These are phyloP conservation scores for Asterophora lycoperdoides DNA, from an alignment of 768 basidiomycete genomes.

Conservation along the genomic window DNA sequence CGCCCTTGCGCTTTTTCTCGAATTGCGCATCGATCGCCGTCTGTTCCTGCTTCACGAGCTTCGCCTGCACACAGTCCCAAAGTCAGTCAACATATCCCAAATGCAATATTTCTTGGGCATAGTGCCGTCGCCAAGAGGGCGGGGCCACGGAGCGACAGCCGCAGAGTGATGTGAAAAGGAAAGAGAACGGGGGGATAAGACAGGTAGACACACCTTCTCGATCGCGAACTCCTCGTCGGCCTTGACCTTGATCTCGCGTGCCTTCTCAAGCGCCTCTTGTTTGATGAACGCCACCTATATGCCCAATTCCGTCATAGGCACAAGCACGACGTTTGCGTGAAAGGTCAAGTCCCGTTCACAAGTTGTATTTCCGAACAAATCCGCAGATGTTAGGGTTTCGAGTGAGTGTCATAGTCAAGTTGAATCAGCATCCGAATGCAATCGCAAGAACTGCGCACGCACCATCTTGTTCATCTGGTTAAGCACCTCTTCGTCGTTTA, in stretches of 20 bases:
- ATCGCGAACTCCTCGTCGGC: conserved; percentile 99
- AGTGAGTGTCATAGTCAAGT: not conserved
- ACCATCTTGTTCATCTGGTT: conserved; percentile 99
- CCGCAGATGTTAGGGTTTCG: too few species aligned
- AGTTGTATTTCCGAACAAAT: too few species aligned
- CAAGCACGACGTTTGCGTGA: too few species aligned
- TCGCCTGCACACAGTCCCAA: conserved; percentile 55
- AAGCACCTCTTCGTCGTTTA: conserved; percentile 94
- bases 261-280: conserved; percentile 97
- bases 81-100: not conserved
- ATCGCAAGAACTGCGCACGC: conserved; percentile 17
- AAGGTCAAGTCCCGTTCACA: too few species aligned
- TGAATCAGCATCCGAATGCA: conserved; percentile 9
- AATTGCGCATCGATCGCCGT: conserved; percentile 90
- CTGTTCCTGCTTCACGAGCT: conserved; percentile 94
- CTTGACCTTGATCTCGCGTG: conserved; percentile 93
- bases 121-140: too few species aligned
- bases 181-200: too few species aligned
- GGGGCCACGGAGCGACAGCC: not conserved
- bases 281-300: conserved; percentile 93
- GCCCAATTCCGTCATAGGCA: not conserved
- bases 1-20: conserved; percentile 95
- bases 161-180: not conserved
- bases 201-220: conserved; percentile 67
- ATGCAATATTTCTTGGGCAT: too few species aligned